phyloP scores from a whole-genome alignment of 495 filamentous ascomycete species.

The Penicillium subrubescens region DNA sequence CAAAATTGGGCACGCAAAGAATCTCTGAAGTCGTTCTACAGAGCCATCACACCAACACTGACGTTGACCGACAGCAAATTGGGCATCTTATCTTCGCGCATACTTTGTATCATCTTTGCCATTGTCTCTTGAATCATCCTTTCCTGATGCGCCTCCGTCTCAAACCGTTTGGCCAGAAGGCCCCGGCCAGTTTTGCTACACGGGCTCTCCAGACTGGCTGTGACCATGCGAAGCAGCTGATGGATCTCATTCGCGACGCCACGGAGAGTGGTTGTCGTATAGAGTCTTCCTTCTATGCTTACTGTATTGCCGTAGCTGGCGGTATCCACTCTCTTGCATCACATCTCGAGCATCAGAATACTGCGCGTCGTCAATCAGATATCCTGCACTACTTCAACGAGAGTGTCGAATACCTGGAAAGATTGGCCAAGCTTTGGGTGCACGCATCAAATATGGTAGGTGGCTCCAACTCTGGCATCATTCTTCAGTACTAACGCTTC shows the following conservation, averaged over 20 bases:
- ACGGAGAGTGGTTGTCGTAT: conserved; percentile 18
- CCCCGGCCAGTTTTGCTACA: conserved; percentile 25
- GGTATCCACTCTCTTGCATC: conserved; percentile 20
- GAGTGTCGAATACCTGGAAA: conserved; percentile 18
- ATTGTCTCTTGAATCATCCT: conserved; percentile 36
- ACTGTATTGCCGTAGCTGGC: conserved; percentile 24
- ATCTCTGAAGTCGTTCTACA: conserved; percentile 13
- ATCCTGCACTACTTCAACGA: conserved; percentile 18
- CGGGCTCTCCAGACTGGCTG: conserved; percentile 23
- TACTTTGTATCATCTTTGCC: conserved; percentile 33
- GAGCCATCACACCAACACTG: not conserved
- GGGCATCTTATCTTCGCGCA: conserved; percentile 32
- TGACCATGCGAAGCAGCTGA: conserved; percentile 25
- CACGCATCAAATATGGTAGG: conserved; percentile 32
- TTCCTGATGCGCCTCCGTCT: conserved; percentile 28
- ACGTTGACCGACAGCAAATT: conserved; percentile 18
- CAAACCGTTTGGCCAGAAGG: conserved; percentile 22
- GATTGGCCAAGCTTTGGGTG: conserved; percentile 22
- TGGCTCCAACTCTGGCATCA: not conserved
- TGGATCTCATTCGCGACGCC: conserved; percentile 23
- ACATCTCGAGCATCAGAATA: conserved; percentile 13
- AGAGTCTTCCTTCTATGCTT: conserved; percentile 27
- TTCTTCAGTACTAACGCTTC: not conserved
- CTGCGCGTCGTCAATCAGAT: conserved; percentile 8
- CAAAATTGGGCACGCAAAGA: conserved; percentile 12